Evolutionary conservation across 179 eudicot genomes (phyloP).

Genomic region (Camellia oleifera): DNA sequence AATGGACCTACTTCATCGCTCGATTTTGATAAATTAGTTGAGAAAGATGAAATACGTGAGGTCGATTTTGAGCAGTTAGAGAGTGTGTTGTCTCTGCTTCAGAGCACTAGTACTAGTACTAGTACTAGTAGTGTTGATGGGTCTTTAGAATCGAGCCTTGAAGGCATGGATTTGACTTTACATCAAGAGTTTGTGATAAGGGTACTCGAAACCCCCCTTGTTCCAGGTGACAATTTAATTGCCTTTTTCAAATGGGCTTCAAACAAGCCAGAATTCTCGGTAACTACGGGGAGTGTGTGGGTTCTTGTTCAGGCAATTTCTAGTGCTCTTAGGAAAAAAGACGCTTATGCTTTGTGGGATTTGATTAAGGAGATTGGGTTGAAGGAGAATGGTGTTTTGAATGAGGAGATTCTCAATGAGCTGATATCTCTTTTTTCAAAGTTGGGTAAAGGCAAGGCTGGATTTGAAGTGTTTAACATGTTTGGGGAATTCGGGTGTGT

Average conservation of each 20-base stretch:
- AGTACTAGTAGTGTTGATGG: slow-evolving; percentile 25
- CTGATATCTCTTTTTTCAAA: slow-evolving; percentile 53
- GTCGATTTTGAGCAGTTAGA: slow-evolving; percentile 50
- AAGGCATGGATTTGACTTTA: slow-evolving; percentile 39
- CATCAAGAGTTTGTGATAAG: slow-evolving; percentile 57
- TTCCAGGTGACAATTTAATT: slow-evolving; percentile 57
- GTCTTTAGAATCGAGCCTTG: slow-evolving; percentile 51
- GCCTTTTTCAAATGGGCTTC: slow-evolving; percentile 59
- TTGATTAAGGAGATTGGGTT: slow-evolving; percentile 61
- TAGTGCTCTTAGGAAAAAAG: slow-evolving; percentile 32
- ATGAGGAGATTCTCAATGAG: slow-evolving; percentile 49
- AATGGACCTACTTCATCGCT: not conserved
- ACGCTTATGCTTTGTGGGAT: slow-evolving; percentile 75
- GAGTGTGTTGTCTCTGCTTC: slow-evolving; percentile 57
- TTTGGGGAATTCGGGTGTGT: slow-evolving; percentile 68
- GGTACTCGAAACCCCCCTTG: slow-evolving; percentile 51
- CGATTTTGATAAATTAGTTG: not conserved
- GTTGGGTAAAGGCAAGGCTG: slow-evolving; percentile 77
- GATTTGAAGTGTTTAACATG: slow-evolving; percentile 63
- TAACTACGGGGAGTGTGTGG: slow-evolving; percentile 30
- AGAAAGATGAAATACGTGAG: slow-evolving; percentile 16
- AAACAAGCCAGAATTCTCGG: slow-evolving; percentile 31
- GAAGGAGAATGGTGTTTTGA: slow-evolving; percentile 44
- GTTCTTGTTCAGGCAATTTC: slow-evolving; percentile 46
- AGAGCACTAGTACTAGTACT: slow-evolving; percentile 29